Percentiles rank a stretch among this genome's conserved stretches.
These are phyloP conservation scores for Cercospora janseana DNA, from an alignment of 2,329 filamentous ascomycete species.

Conservation along the genomic window DNA sequence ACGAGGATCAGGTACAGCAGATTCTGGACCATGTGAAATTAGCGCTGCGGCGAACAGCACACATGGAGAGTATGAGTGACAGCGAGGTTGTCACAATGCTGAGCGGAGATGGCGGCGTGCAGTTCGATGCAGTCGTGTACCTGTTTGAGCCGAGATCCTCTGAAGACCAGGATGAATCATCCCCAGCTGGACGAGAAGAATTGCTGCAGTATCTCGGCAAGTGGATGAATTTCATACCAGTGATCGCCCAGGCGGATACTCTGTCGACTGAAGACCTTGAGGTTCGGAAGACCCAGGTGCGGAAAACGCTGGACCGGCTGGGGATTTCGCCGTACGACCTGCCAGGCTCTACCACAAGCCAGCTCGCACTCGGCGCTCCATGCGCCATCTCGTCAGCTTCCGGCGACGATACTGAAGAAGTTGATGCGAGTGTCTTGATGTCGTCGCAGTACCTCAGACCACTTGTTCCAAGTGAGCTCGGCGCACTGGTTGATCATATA, in stretches of 20 bases:
- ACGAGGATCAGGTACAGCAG: conserved; percentile 48
- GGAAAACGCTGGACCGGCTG: conserved; percentile 16
- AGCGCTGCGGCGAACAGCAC: conserved; percentile 62
- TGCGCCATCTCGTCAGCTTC: conserved; percentile 77
- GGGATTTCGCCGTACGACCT: conserved; percentile 21
- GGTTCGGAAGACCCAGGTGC: conserved; percentile 22
- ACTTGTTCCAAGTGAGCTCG: conserved; percentile 71
- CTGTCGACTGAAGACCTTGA: conserved; percentile 28
- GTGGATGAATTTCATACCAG: conserved; percentile 79
- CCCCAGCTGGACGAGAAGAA: conserved; percentile 18
- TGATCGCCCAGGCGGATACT: conserved; percentile 75
- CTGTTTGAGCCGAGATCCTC: conserved; percentile 58
- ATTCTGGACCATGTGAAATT: conserved; percentile 64
- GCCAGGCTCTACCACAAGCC: not conserved
- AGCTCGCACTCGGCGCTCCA: conserved; percentile 39
- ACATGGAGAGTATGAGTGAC: conserved; percentile 63
- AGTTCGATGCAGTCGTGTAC: conserved; percentile 84
- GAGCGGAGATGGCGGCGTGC: conserved; percentile 75
- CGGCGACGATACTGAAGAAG: conserved; percentile 70
- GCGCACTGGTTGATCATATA: conserved; percentile 65
- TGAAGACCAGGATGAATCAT: conserved; percentile 40
- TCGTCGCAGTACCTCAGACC: conserved; percentile 85
- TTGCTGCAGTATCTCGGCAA: conserved; percentile 52
- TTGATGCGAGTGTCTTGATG: conserved; percentile 94
- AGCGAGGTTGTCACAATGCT: conserved; percentile 73